Percentiles rank a stretch among this genome's conserved stretches.
Evolutionary conservation across 805 yeast genomes (phyloP).

Genomic region (Saccharomyces eubayanus): DNA sequence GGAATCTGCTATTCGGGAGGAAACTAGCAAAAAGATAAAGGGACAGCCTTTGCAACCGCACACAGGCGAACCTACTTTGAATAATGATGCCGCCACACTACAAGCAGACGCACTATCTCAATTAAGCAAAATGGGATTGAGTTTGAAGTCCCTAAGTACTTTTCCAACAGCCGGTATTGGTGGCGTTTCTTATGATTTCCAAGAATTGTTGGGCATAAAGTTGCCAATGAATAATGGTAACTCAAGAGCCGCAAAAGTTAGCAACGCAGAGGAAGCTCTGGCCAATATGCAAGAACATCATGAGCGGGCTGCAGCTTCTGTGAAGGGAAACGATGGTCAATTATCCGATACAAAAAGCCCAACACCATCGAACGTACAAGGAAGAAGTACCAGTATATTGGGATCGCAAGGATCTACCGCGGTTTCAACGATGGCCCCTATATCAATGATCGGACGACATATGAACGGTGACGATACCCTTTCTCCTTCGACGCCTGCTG

Average conservation of each 20-base stretch:
- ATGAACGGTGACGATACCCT: constrained; percentile 6
- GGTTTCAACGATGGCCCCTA: constrained; percentile 21
- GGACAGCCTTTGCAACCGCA: constrained; percentile 11
- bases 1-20: background rate
- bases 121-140: constrained; percentile 16
- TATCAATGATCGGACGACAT: constrained; percentile 15
- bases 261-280: constrained; percentile 25
- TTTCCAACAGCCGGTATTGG: constrained; percentile 28
- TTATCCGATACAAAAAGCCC: constrained; percentile 1
- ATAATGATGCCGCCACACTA: constrained; percentile 5
- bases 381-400: background rate
- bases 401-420: background rate
- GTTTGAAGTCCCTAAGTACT: constrained; percentile 19
- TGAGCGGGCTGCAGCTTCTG: constrained; percentile 10
- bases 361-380: background rate
- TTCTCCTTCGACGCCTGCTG: constrained; percentile 9
- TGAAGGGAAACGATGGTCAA: constrained; percentile 5
- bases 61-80: constrained; percentile 15
- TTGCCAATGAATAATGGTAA: constrained; percentile 8
- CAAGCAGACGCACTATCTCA: constrained; percentile 17
- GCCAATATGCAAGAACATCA: constrained; percentile 27
- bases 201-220: constrained; percentile 19
- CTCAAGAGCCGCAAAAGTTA: constrained; percentile 18
- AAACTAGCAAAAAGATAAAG: constrained; percentile 9
- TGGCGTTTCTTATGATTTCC: constrained; percentile 26